A percentile compares a stretch with the other conserved stretches of the same genome.
These are phyloP conservation scores for Camellia sinensis DNA, from an alignment of 148 eudicot species.

Conservation along the genomic window DNA sequence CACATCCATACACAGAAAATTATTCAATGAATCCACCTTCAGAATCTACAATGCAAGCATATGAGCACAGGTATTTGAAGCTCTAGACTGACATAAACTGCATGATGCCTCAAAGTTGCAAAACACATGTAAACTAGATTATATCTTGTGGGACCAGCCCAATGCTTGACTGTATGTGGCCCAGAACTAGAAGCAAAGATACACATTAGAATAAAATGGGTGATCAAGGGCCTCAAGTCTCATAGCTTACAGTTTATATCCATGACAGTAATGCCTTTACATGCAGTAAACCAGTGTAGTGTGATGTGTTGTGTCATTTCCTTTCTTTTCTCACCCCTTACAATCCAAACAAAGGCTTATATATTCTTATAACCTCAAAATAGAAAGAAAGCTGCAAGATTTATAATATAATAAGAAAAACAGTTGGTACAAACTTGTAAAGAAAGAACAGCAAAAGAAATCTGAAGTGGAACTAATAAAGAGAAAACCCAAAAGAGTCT, in stretches of 20 bases:
- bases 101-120: neutral
- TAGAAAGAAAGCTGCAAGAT: too few species aligned
- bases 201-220: neutral
- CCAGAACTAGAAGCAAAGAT: neutral
- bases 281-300: too few species aligned
- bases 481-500: too few species aligned
- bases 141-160: neutral
- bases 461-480: too few species aligned
- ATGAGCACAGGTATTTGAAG: neutral
- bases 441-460: too few species aligned
- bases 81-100: neutral
- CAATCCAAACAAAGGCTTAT: too few species aligned
- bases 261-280: neutral
- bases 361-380: too few species aligned
- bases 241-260: neutral
- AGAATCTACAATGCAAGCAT: neutral
- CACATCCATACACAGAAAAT: neutral
- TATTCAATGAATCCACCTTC: neutral
- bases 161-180: neutral
- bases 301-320: too few species aligned
- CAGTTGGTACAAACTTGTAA: too few species aligned
- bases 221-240: neutral
- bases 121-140: neutral
- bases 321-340: too few species aligned
- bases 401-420: too few species aligned